phyloP scores from a whole-genome alignment of 148 eudicot species.

The Spergularia marina region DNA sequence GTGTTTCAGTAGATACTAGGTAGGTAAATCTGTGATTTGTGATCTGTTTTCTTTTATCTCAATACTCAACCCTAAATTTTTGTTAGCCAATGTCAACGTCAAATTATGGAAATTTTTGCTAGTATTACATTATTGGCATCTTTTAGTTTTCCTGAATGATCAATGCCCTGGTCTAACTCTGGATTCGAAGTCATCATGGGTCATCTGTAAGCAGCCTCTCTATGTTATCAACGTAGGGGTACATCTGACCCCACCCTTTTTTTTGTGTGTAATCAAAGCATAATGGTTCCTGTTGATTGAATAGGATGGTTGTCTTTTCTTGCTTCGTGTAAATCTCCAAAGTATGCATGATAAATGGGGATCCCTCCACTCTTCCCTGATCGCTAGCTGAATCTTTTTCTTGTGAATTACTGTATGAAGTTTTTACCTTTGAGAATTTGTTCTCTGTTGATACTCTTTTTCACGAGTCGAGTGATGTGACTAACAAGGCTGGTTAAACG shows the following conservation, averaged over 20 bases:
- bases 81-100: not conserved
- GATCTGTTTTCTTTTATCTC: not conserved
- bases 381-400: too few relatives aligned
- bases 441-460: not conserved
- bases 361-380: too few relatives aligned
- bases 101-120: not conserved
- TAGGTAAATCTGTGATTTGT: slow-evolving; percentile 17
- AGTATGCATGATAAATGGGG: not conserved
- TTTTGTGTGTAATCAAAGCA: not conserved
- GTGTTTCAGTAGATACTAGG: slow-evolving; percentile 84
- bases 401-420: not conserved
- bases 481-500: too few relatives aligned
- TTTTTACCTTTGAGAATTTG: not conserved
- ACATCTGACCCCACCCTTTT: not conserved
- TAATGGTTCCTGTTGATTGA: not conserved
- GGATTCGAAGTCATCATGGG: not conserved
- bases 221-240: too few relatives aligned
- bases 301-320: not conserved
- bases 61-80: not conserved
- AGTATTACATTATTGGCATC: not conserved
- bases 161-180: not conserved
- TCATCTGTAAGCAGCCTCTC: too few relatives aligned
- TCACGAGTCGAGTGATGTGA: not conserved
- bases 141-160: not conserved
- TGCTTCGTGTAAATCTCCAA: not conserved